Evolutionary conservation across 1,284 basidiomycete species (phyloP), one percentile per base, ranked within the genome.

Genomic region (Phellinidium pouzarii): DNA sequence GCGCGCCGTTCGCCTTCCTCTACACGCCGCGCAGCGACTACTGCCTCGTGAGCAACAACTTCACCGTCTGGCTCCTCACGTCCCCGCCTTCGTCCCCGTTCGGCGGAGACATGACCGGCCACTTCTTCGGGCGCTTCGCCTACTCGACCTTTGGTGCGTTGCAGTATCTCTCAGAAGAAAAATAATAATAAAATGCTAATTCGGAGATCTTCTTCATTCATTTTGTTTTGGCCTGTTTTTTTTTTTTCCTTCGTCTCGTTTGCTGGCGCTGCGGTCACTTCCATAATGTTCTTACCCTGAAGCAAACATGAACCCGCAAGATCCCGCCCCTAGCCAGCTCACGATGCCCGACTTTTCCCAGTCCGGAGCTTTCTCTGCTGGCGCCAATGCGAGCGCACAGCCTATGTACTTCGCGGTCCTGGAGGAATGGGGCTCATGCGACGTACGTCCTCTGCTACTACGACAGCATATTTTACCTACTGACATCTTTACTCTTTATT

Each of bases 301-400:
- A 71, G 68, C 60, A 14, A 69, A 70, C 44, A 73, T 74, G 9
- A 65, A 68, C 59, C 67, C 75, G 2, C 57, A 58, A 26, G 71
- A 76, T 56, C 69, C 68, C 6, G 62, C 71, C 2, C 76, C 76
- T 3, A 48, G 66, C 1, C 62, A 68, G 48, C 65, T 77, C 26
- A 66, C 63, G 19, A 77, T 77, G 75, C 76, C 76, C 14, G 66
- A 77, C 65, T 74, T 78, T 56, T 69, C 74, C 1, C 62, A 67
- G 50, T 55, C 64, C 6, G 72, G 70, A 20, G 76, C 73, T 1
- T 75, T 69, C 47, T 73, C 72, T 12, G 45, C 55, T 5, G 73
- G 75, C 9, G 55, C 60, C 43, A 40, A 55, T 2, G 68, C 60
- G 4, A 61, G 54, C 50, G 67, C 75, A 55, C 60, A 63, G 8